Conservation (phyloP, 2,329 filamentous ascomycete genomes). For the Aureobasidium sp. region DNA sequence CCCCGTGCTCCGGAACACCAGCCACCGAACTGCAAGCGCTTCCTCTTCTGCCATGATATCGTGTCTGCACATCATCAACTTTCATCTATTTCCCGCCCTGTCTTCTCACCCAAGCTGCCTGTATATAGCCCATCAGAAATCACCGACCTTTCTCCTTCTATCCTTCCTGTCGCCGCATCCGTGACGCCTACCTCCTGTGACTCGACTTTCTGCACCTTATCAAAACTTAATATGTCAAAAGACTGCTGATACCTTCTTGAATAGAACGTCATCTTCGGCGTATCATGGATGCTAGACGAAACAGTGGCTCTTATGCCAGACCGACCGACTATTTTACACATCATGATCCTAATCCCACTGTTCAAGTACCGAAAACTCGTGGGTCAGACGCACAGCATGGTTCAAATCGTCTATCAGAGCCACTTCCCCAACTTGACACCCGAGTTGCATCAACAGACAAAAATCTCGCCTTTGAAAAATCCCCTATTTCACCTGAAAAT, state of each 20-base stretch:
- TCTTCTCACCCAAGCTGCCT: neutral
- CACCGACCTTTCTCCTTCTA: neutral
- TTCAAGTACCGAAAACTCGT: constrained; percentile 17
- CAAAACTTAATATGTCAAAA: neutral
- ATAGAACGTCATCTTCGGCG: neutral
- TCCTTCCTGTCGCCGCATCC: neutral
- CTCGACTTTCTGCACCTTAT: neutral
- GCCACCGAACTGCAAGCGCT: constrained; percentile 14
- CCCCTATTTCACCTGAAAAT: neutral
- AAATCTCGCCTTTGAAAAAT: neutral
- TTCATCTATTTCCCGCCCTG: constrained; percentile 12
- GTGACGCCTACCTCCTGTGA: neutral
- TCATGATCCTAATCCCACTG: constrained; percentile 4
- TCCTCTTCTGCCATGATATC: constrained; percentile 5
- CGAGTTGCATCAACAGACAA: neutral
- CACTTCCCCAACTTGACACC: neutral
- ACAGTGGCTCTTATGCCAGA: neutral
- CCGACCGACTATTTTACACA: neutral
- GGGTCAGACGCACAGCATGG: neutral
- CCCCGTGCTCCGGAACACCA: constrained; percentile 11
- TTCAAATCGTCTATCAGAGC: neutral
- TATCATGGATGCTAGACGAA: neutral
- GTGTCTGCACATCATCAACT: constrained; percentile 3
- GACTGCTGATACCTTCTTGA: neutral
- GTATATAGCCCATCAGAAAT: constrained; percentile 4